phyloP scores from a whole-genome alignment of 352 stramenopile species.

The Phytophthora agathidicida region DNA sequence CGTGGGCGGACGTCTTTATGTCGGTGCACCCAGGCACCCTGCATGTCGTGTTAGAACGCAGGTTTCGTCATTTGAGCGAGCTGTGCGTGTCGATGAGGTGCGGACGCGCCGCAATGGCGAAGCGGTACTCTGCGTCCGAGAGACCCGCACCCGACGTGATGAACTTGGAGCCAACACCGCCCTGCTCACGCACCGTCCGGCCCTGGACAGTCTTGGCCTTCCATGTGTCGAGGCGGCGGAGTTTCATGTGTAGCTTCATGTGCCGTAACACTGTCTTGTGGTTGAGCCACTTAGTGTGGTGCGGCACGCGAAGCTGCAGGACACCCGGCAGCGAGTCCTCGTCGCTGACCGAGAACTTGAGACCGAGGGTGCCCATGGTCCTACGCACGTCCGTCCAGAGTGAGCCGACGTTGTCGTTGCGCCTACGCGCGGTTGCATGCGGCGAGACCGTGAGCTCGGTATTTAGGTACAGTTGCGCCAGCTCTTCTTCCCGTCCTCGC shows the following conservation, averaged over 20 bases:
- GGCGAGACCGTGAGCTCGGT: conserved; percentile 3
- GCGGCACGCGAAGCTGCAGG: neutral
- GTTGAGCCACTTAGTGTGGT: neutral
- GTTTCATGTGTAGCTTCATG: conserved; percentile 9
- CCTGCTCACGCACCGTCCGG: conserved; percentile 2
- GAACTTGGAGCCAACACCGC: neutral
- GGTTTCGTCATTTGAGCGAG: neutral
- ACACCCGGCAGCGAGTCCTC: neutral
- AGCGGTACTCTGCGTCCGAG: too few relatives aligned
- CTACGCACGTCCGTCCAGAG: conserved; percentile 15
- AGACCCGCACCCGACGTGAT: neutral
- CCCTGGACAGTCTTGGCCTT: neutral
- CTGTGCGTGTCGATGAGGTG: too few relatives aligned
- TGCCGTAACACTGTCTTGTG: conserved; percentile 11
- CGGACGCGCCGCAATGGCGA: too few relatives aligned
- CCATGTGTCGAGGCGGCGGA: neutral
- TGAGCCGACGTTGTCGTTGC: conserved; percentile 6
- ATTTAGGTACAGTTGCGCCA: conserved; percentile 8
- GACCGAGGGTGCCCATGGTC: neutral
- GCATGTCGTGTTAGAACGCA: neutral
- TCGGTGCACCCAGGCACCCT: neutral
- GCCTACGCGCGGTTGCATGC: neutral
- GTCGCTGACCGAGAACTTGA: neutral
- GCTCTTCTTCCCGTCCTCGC: neutral
- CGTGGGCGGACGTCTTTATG: neutral